Evolutionary conservation across 2,329 filamentous ascomycete species (phyloP), one percentile per base, ranked within the genome.

Genomic region (Beauveria sp.): DNA sequence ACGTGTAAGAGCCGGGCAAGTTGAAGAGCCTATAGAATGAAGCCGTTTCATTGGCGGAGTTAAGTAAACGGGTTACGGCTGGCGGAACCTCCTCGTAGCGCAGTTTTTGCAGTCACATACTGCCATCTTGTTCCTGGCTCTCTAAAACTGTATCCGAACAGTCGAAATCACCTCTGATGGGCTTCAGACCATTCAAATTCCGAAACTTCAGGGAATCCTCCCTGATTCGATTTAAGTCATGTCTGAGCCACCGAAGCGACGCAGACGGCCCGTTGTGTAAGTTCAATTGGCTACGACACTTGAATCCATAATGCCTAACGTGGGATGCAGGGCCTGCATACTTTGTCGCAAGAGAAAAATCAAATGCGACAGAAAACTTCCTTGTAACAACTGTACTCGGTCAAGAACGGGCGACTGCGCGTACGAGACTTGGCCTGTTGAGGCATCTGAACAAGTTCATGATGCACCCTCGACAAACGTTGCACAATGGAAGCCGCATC

Each of bases 281-380:
- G 62, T 60, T 24, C 43, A 51, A 51, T 49, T 54, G 7, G 12
- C 22, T 24, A 30, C 8, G 20, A 14, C 20, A 18, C 26, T 42
- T 16, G 40, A 51, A 34, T 6, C 7, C 1, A 65, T 9, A 12
- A 20, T 58, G 26, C 18, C 57, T 52, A 26, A 52, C 26, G 2
- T 8, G 5, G 18, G 10, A 16, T 4, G 6, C 42, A 76, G 77
- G 6, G 74, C 77, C 1, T 79, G 77, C 61, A 68, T 71, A 9
- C 69, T 75, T 6, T 79, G 77, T 61, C 69, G 77, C 10, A 70
- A 69, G n/a, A 75, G 77, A 55, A 79, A 79, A 63, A 72, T 78
- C 18, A 70, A 72, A n/a, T 79, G 77, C 60, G 72, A 79, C 60
- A 70, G 74, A 38, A 70, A 73, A 26, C 65, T 65, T 3, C 77